A percentile compares a stretch with the other conserved stretches of the same genome.
Conservation (phyloP, 139 green algal species). For the Ulvella scutata region DNA sequence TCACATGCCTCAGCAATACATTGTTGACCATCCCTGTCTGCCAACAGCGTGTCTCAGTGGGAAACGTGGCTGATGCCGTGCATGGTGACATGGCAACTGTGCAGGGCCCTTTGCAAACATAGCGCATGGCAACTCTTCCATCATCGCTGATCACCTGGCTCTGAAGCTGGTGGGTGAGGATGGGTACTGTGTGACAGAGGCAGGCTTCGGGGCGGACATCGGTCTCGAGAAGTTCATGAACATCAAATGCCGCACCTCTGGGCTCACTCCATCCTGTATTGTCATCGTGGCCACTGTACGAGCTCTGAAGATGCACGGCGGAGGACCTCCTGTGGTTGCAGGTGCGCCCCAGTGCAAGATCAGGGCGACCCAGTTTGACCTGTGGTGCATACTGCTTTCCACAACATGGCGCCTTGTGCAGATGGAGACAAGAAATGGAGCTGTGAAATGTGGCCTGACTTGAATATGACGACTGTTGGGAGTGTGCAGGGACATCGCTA, state of each 20-base stretch:
- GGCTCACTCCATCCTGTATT: constrained; percentile 38
- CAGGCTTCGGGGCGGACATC: constrained; percentile 96
- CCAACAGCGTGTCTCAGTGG: too few species aligned
- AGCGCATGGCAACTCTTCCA: constrained; percentile 82
- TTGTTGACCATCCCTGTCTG: too few species aligned
- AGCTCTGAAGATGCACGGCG: constrained; percentile 88
- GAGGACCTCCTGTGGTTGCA: constrained; percentile 58
- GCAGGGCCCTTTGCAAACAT: constrained; percentile 97
- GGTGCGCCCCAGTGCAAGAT: constrained; percentile 1
- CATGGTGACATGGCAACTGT: constrained; percentile 7
- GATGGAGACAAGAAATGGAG: too few species aligned
- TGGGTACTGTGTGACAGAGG: constrained; percentile 89
- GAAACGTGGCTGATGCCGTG: not conserved
- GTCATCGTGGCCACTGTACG: constrained; percentile 92
- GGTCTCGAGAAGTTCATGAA: constrained; percentile 93
- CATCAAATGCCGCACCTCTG: constrained; percentile 82
- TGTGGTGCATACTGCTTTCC: too few species aligned
- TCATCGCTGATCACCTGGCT: constrained; percentile 86
- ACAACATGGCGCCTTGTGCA: too few species aligned
- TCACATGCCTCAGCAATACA: too few species aligned
- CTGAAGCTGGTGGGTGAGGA: constrained; percentile 83
- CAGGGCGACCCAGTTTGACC: too few species aligned
- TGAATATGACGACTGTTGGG: too few species aligned
- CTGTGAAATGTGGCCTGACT: too few species aligned
- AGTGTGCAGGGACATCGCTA: constrained; percentile 68